These are phyloP conservation scores for Solanum chacoense DNA, from an alignment of 305 asterid species.

Conservation along the genomic window DNA sequence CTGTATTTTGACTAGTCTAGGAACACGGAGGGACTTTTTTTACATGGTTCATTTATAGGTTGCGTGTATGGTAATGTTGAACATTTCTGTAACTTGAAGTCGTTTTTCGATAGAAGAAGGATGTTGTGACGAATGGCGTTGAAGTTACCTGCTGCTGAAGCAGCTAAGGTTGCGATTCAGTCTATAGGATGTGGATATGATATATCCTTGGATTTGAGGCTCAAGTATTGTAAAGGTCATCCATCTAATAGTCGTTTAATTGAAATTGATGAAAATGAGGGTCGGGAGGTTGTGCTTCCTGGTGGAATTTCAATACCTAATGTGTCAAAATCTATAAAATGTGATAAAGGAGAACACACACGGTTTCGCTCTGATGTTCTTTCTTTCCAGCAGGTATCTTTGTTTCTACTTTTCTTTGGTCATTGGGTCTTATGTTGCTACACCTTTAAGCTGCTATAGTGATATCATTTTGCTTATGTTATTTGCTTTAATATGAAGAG, in stretches of 20 bases:
- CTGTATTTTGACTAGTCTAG: background rate
- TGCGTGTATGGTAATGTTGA: background rate
- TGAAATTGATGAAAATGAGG: slow-evolving; percentile 63
- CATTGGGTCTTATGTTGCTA: background rate
- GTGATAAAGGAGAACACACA: slow-evolving; percentile 93
- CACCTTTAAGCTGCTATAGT: background rate
- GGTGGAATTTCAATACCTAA: slow-evolving; percentile 61
- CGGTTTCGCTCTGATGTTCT: slow-evolving; percentile 84
- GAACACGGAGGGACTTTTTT: background rate
- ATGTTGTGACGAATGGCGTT: slow-evolving; percentile 58
- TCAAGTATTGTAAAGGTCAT: slow-evolving; percentile 84
- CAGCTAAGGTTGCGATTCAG: slow-evolving; percentile 74
- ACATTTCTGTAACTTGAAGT: slow-evolving; percentile 2
- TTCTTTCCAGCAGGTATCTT: slow-evolving; percentile 79
- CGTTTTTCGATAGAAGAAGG: slow-evolving; percentile 3
- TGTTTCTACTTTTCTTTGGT: background rate
- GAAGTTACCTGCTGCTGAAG: slow-evolving; percentile 72
- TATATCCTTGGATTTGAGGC: slow-evolving; percentile 71
- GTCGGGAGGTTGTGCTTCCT: slow-evolving; percentile 73
- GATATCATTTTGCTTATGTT: background rate
- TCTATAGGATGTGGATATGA: slow-evolving; percentile 93
- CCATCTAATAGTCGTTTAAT: slow-evolving; percentile 38
- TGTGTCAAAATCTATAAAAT: slow-evolving; percentile 73
- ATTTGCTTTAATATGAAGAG: background rate
- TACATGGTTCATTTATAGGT: background rate